Percentiles rank a stretch among this genome's conserved stretches.
Evolutionary conservation across 768 basidiomycete species (phyloP).

Genomic region (Lentinula detonsa): DNA sequence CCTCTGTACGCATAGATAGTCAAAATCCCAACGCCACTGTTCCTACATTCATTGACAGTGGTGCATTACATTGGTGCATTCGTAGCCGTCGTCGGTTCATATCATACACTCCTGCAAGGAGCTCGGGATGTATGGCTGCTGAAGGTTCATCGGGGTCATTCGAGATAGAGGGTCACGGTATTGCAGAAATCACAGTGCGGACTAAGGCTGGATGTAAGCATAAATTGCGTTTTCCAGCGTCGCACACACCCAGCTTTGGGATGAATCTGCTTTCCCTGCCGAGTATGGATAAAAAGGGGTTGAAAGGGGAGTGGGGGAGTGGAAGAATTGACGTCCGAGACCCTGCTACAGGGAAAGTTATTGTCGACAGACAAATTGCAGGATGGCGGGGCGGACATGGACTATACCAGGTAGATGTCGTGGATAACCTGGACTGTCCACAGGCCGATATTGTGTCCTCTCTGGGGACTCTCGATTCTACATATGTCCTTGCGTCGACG

Average conservation of each 20-base stretch:
- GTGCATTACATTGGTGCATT: neutral
- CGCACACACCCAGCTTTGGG: neutral
- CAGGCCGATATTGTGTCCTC: neutral
- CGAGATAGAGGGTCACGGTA: neutral
- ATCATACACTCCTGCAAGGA: neutral
- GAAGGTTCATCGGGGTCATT: neutral
- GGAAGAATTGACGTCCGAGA: no score
- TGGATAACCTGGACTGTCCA: no score
- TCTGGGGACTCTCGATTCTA: neutral
- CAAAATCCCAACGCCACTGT: neutral
- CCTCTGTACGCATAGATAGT: no score
- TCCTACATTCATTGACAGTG: neutral
- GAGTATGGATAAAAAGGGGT: neutral
- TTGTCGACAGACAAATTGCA: no score
- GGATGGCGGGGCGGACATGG: no score
- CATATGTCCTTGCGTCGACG: neutral
- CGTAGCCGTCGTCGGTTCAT: neutral
- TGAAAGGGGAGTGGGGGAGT: neutral
- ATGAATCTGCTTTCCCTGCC: neutral
- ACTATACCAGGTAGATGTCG: no score
- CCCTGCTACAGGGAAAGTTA: no score
- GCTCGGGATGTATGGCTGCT: neutral
- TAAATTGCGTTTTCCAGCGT: neutral
- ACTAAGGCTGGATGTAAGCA: neutral
- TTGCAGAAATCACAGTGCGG: neutral